phyloP scores from a whole-genome alignment of 768 basidiomycete species.

The Neoboletus brunneissimus region DNA sequence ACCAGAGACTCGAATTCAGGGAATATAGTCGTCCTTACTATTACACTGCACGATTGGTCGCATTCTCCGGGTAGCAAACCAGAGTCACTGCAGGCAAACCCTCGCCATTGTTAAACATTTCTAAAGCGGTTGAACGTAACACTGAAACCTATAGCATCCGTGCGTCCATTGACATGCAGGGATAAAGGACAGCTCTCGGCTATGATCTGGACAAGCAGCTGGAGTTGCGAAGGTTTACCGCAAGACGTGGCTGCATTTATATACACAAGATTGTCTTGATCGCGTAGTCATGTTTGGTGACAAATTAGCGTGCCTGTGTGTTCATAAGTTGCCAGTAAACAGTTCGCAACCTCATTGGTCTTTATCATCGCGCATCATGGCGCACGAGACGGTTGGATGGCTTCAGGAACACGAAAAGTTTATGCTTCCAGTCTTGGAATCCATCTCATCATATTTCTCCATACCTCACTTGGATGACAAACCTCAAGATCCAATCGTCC shows the following conservation, averaged over 20 bases:
- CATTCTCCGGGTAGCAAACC: too few relatives aligned
- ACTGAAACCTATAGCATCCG: too few relatives aligned
- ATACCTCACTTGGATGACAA: constrained; percentile 65
- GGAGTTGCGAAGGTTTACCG: too few relatives aligned
- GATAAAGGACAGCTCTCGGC: too few relatives aligned
- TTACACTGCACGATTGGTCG: not conserved
- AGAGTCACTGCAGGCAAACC: too few relatives aligned
- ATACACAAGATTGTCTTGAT: not conserved
- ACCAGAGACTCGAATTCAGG: not conserved
- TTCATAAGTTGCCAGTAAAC: not conserved
- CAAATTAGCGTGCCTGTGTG: too few relatives aligned
- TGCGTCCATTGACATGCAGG: too few relatives aligned
- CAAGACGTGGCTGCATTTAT: too few relatives aligned
- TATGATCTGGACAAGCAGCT: too few relatives aligned
- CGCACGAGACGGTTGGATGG: constrained; percentile 9
- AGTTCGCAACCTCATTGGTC: not conserved
- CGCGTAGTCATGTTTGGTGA: too few relatives aligned
- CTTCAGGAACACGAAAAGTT: constrained; percentile 17
- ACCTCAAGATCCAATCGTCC: constrained; percentile 78
- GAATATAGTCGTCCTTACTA: not conserved
- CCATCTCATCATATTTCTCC: constrained; percentile 50
- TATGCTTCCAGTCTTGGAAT: constrained; percentile 32
- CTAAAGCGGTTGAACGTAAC: too few relatives aligned
- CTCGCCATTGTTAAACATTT: too few relatives aligned
- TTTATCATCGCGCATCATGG: not conserved